Evolutionary conservation across 768 basidiomycete species (phyloP), one percentile per base, ranked within the genome.

Genomic region (Suillus subalutaceus): DNA sequence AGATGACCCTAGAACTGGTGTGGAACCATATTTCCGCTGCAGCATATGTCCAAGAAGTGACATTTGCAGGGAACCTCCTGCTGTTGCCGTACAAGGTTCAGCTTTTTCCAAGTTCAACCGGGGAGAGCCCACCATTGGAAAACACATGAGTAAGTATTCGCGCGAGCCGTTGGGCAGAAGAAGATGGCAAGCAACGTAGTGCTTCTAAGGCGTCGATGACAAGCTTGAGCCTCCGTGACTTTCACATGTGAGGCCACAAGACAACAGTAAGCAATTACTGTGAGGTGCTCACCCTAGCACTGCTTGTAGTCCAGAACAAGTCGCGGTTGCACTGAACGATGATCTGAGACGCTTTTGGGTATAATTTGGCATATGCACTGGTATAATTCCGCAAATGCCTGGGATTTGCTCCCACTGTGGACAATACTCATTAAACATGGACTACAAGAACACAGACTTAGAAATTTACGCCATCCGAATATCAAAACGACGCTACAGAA

Each of bases 121-220:
- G 20, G 66, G 41, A 2, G 6, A 37, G 20, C 44, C 23, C 64
- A 77, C 75, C 74, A 44, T 77, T 75, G 38, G 75, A 77, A 62
- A 77, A 77, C 0, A 67, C 73, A 44, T 75, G 74, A 8, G 73
- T 50, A 12, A 77, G 74, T 20, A 75, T 30, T 16, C 73, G 71
- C 38, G 74, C 66, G 26, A 64, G 66, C 1, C 62, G 58, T 23
- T 18, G n/a, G 16, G 65, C 3, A 13, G 53, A 30, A 7, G 10
- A 30, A 1, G 67, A 48, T 6, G 70, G 62, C 46, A 77, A 41
- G 53, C 72, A 75, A 20, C 68, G 69, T 2, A 77, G 69, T 12
- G 30, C 30, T 10, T 75, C 63, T 1, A 75, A 71, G n/a, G 68
- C 72, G 46, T 75, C 69, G 4, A 67, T 57, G 18, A 77, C 71